phyloP scores from a whole-genome alignment of 805 yeast genomes.

The Nakazawaea pomicola region DNA sequence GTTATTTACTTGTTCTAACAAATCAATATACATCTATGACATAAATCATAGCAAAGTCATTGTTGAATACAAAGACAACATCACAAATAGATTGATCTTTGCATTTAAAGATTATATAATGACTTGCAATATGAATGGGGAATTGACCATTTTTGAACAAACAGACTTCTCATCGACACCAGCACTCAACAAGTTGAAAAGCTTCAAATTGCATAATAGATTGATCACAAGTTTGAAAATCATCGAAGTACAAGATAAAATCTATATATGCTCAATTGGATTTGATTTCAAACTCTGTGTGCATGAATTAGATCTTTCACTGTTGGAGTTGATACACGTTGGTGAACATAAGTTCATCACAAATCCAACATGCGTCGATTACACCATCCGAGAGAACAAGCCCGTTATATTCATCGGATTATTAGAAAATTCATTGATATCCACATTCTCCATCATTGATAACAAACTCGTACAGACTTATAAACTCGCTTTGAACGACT shows the following conservation, averaged over 20 bases:
- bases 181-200: slow-evolving; percentile 9
- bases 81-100: slow-evolving; percentile 18
- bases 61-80: slow-evolving; percentile 17
- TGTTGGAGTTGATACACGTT: slow-evolving; percentile 17
- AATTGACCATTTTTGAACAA: slow-evolving; percentile 15
- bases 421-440: slow-evolving; percentile 52
- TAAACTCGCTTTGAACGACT: slow-evolving; percentile 62
- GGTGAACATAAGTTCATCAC: slow-evolving; percentile 36
- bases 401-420: slow-evolving; percentile 52
- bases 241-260: slow-evolving; percentile 15
- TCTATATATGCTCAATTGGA: slow-evolving; percentile 50
- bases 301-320: slow-evolving; percentile 23
- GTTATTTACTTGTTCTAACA: slow-evolving; percentile 24
- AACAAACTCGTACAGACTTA: slow-evolving; percentile 24
- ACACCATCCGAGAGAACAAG: slow-evolving; percentile 17
- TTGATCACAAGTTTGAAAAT: slow-evolving; percentile 22
- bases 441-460: slow-evolving; percentile 31
- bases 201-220: slow-evolving; percentile 25
- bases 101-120: slow-evolving; percentile 20
- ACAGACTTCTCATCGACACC: slow-evolving; percentile 8
- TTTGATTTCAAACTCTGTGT: slow-evolving; percentile 48
- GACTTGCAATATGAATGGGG: slow-evolving; percentile 30
- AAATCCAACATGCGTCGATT: slow-evolving; percentile 48
- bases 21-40: slow-evolving; percentile 21
- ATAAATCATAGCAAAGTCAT: slow-evolving; percentile 15